Conservation (phyloP, 2,329 filamentous ascomycete genomes). For the Aspergillus glaucus region DNA sequence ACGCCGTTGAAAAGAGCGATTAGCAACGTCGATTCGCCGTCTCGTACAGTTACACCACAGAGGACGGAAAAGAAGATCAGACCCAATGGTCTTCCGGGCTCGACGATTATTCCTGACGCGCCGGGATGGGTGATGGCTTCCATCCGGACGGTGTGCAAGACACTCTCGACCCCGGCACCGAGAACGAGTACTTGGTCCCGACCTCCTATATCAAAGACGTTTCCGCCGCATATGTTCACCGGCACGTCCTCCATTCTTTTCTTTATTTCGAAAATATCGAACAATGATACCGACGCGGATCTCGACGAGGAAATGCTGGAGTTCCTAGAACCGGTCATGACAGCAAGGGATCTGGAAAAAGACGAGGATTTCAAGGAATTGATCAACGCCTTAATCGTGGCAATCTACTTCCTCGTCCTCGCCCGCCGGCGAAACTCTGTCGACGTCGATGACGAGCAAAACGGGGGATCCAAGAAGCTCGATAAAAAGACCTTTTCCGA, state of each 20-base stretch:
- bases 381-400: conserved; percentile 34
- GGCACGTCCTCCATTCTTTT: conserved; percentile 60
- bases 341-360: conserved; percentile 40
- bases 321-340: conserved; percentile 33
- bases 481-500: conserved; percentile 38
- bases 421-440: conserved; percentile 44
- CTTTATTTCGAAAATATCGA: conserved; percentile 32
- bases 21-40: conserved; percentile 12
- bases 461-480: conserved; percentile 23
- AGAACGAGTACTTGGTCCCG: conserved; percentile 31
- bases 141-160: conserved; percentile 59
- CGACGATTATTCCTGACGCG: conserved; percentile 33
- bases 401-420: conserved; percentile 40
- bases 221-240: conserved; percentile 67
- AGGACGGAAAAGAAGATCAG: conserved; percentile 8
- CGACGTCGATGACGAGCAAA: conserved; percentile 5
- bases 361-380: conserved; percentile 40
- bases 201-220: conserved; percentile 37
- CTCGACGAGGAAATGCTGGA: conserved; percentile 33
- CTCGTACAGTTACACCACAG: conserved; percentile 13
- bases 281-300: conserved; percentile 46
- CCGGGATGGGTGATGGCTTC: conserved; percentile 65
- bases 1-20: conserved; percentile 30
- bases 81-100: conserved; percentile 14
- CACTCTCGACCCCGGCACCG: conserved; percentile 50